Conservation (phyloP, 495 filamentous ascomycete species). For the Neurospora africana region DNA sequence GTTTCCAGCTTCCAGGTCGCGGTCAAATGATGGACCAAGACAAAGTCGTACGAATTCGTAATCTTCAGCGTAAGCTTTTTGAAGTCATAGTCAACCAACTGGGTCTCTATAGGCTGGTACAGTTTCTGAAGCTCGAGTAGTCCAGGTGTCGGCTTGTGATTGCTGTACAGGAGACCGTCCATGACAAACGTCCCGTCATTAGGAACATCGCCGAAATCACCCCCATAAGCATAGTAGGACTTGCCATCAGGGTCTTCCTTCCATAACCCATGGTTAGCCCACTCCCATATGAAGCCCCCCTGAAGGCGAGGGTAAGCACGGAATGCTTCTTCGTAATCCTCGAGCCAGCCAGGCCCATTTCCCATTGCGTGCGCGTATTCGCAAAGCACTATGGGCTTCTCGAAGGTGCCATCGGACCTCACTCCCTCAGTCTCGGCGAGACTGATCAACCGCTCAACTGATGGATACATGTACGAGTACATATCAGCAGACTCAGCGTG, state of each 20-base stretch:
- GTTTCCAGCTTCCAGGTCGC: conserved; percentile 12
- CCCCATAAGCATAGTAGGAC: conserved; percentile 54
- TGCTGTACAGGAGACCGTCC: conserved; percentile 50
- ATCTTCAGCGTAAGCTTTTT: conserved; percentile 20
- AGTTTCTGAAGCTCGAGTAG: conserved; percentile 52
- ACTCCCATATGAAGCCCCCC: conserved; percentile 66
- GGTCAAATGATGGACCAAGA: conserved; percentile 34
- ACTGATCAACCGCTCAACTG: conserved; percentile 38
- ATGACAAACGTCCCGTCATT: conserved; percentile 58
- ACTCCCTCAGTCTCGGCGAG: conserved; percentile 29
- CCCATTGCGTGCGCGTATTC: conserved; percentile 67
- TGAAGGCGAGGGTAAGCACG: conserved; percentile 46
- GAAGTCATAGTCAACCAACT: neutral
- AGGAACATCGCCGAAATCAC: conserved; percentile 56
- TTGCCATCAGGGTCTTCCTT: conserved; percentile 37
- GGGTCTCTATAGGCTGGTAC: conserved; percentile 40
- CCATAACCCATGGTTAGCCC: conserved; percentile 59
- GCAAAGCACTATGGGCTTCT: conserved; percentile 52
- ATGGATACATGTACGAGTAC: conserved; percentile 57
- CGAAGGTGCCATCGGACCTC: conserved; percentile 27
- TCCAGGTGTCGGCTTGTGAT: conserved; percentile 49
- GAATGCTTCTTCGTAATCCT: conserved; percentile 56
- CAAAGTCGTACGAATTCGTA: conserved; percentile 44
- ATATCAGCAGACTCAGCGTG: conserved; percentile 51
- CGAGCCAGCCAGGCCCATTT: conserved; percentile 55